A percentile compares a stretch with the other conserved stretches of the same genome.
phyloP scores from a whole-genome alignment of 2,329 filamentous ascomycete genomes.

The Aspergillus uvarum region DNA sequence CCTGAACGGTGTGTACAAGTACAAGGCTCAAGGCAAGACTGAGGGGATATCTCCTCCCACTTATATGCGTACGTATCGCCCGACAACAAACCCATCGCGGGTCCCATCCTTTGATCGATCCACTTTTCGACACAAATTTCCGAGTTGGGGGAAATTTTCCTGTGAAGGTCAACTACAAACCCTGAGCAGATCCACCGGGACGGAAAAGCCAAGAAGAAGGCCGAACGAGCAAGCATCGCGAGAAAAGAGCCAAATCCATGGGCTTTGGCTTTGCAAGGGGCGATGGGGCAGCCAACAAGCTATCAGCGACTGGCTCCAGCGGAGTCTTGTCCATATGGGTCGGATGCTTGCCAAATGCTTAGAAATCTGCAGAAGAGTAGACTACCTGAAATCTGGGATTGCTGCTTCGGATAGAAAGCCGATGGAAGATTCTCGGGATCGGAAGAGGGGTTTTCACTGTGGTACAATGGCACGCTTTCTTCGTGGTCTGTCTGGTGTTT shows the following conservation, averaged over 20 bases:
- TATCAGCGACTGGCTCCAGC: neutral
- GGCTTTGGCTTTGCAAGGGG: neutral
- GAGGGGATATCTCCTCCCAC: neutral
- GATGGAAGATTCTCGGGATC: neutral
- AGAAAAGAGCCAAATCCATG: neutral
- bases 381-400: too few relatives aligned
- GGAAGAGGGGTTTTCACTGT: neutral
- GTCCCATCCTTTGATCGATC: neutral
- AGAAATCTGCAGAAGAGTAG: neutral
- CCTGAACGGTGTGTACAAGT: neutral
- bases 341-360: neutral
- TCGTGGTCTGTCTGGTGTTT: too few relatives aligned
- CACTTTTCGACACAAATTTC: slow-evolving; percentile 1
- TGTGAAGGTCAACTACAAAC: neutral
- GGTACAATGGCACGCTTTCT: too few relatives aligned
- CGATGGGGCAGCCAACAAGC: neutral
- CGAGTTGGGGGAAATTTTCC: neutral
- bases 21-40: neutral
- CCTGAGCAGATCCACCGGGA: neutral
- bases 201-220: slow-evolving; percentile 1
- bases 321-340: neutral
- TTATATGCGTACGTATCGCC: neutral
- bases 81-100: neutral
- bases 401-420: too few relatives aligned
- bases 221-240: neutral